phyloP scores from a whole-genome alignment of 805 yeast species.

The Wickerhamiella sorbophila region DNA sequence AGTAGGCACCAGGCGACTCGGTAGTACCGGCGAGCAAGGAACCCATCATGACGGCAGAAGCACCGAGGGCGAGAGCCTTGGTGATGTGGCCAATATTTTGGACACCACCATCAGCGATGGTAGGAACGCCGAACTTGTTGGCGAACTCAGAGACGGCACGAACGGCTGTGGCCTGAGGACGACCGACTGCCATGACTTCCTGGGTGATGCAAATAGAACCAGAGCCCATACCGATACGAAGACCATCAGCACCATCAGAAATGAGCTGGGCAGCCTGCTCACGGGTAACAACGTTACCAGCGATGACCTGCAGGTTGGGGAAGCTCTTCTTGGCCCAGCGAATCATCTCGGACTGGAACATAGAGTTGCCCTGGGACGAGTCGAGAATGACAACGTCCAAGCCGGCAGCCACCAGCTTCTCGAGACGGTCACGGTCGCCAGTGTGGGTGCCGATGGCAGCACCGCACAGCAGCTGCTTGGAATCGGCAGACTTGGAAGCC shows the following conservation, averaged over 20 bases:
- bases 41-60: conserved; percentile 98
- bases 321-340: conserved; percentile 71
- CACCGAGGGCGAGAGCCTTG: conserved; percentile 93
- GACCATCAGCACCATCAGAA: conserved; percentile 93
- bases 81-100: conserved; percentile 97
- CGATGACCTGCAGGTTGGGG: conserved; percentile 79
- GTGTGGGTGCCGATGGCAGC: conserved; percentile 95
- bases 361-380: conserved; percentile 95
- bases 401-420: conserved; percentile 83
- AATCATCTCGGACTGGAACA: conserved; percentile 88
- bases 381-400: conserved; percentile 91
- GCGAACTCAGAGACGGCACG: conserved; percentile 90
- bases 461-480: conserved; percentile 96
- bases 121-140: conserved; percentile 90
- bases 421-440: conserved; percentile 75
- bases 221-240: conserved; percentile 99
- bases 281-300: conserved; percentile 97
- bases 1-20: conserved; percentile 97
- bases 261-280: conserved; percentile 96
- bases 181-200: conserved; percentile 99
- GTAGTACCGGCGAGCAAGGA: conserved; percentile 97
- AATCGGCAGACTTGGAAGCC: conserved; percentile 83
- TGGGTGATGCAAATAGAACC: conserved; percentile 99
- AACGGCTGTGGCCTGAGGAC: conserved; percentile 99
- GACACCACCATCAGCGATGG: conserved; percentile 99